Percentiles rank a stretch among this genome's conserved stretches.
These are phyloP conservation scores for Omphalotus olearius DNA, from an alignment of 1,284 basidiomycete genomes.

Conservation along the genomic window DNA sequence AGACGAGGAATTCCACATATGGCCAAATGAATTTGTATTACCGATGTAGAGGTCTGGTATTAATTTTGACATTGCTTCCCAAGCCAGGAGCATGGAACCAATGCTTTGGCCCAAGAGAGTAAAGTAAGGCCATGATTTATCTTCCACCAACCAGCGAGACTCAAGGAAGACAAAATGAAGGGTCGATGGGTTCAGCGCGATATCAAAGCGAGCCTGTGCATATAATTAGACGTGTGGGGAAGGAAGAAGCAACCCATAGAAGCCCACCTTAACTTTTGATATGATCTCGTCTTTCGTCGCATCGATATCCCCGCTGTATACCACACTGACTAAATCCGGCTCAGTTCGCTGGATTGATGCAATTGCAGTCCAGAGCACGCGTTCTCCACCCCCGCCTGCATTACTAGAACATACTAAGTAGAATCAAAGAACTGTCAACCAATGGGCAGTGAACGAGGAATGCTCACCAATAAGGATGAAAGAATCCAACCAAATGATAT, in stretches of 20 bases:
- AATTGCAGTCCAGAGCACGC: constrained; percentile 94
- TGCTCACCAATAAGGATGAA: constrained; percentile 92
- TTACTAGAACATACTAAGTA: constrained; percentile 59
- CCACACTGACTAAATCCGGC: constrained; percentile 67
- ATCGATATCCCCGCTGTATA: constrained; percentile 88
- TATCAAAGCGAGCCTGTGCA: constrained; percentile 77
- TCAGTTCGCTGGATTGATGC: constrained; percentile 74
- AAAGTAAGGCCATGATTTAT: constrained; percentile 80
- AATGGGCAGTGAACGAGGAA: not conserved
- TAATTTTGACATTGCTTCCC: constrained; percentile 73
- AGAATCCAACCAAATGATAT: constrained; percentile 69
- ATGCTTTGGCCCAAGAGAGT: constrained; percentile 91
- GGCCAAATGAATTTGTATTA: constrained; percentile 23
- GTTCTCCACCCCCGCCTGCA: constrained; percentile 95
- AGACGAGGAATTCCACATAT: not conserved
- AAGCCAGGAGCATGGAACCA: constrained; percentile 81
- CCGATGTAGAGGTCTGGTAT: constrained; percentile 92
- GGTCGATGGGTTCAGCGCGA: constrained; percentile 57
- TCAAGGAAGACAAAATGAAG: constrained; percentile 80
- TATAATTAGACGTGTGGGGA: constrained; percentile 6
- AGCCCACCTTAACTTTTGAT: constrained; percentile 71
- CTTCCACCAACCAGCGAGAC: constrained; percentile 74
- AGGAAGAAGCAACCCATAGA: not conserved
- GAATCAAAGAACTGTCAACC: constrained; percentile 27
- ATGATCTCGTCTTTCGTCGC: constrained; percentile 83